Evolutionary conservation across 1,284 basidiomycete genomes (phyloP).

Genomic region (Fomitopsis pinicola): DNA sequence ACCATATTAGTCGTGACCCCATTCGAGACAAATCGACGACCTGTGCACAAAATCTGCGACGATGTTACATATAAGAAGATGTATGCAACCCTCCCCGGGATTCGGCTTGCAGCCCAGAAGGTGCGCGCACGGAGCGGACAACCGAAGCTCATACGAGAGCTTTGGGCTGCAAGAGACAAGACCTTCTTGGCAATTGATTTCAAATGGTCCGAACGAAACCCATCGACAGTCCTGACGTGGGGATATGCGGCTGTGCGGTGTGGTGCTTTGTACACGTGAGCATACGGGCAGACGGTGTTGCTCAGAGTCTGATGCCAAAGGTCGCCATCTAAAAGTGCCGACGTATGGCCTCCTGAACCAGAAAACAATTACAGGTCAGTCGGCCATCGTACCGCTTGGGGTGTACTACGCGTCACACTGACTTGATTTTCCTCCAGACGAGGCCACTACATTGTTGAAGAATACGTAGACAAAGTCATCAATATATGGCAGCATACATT

Average conservation of each 20-base stretch:
- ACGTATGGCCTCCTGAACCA: constrained; percentile 78
- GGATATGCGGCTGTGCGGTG: constrained; percentile 79
- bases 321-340: constrained; percentile 38
- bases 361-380: constrained; percentile 74
- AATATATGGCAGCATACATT: constrained; percentile 58
- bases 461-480: constrained; percentile 68
- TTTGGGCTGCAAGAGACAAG: constrained; percentile 71
- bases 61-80: constrained; percentile 71
- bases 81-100: constrained; percentile 68
- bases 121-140: constrained; percentile 67
- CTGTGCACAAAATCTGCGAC: constrained; percentile 68
- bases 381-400: neutral
- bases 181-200: constrained; percentile 75
- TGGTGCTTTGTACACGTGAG: constrained; percentile 68
- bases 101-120: constrained; percentile 65
- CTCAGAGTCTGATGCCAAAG: neutral
- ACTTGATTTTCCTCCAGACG: constrained; percentile 40
- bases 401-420: neutral
- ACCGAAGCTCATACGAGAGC: constrained; percentile 55
- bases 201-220: constrained; percentile 76
- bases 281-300: constrained; percentile 17
- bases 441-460: constrained; percentile 76
- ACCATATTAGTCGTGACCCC: constrained; percentile 63
- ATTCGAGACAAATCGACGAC: constrained; percentile 65
- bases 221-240: constrained; percentile 68